Conservation (phyloP, 1,139 yeast genomes). For the Candida glucosophila region DNA sequence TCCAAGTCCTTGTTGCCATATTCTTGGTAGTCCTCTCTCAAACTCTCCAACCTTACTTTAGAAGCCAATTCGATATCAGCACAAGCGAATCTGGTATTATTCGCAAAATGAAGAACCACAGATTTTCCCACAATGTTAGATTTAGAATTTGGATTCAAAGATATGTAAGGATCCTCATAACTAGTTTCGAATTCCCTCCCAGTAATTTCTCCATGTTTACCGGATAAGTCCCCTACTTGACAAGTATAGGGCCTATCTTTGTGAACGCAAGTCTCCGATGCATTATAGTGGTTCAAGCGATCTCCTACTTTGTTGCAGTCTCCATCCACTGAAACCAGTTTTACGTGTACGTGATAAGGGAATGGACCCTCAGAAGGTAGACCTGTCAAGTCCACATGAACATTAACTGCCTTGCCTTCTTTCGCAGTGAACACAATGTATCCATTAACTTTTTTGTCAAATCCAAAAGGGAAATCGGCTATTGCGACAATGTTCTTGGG, state of each 20-base stretch:
- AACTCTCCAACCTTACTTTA: constrained; percentile 14
- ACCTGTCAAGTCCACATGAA: constrained; percentile 51
- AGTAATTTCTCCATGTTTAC: constrained; percentile 53
- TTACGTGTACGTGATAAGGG: constrained; percentile 48
- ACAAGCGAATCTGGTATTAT: constrained; percentile 47
- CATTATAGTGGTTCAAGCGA: constrained; percentile 48
- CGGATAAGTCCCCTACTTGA: constrained; percentile 56
- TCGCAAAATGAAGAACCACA: constrained; percentile 42
- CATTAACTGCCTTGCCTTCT: constrained; percentile 41
- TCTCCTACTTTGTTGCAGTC: constrained; percentile 41
- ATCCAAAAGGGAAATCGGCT: constrained; percentile 49
- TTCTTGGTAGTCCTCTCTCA: constrained; percentile 16
- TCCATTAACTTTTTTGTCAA: constrained; percentile 33
- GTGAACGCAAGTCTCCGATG: constrained; percentile 33
- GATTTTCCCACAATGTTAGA: constrained; percentile 46
- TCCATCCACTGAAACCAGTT: constrained; percentile 33
- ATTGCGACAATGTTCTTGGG: constrained; percentile 43
- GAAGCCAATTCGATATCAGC: constrained; percentile 40
- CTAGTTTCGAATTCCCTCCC: constrained; percentile 46
- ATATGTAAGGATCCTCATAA: constrained; percentile 45
- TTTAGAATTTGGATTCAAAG: constrained; percentile 38
- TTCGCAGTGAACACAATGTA: constrained; percentile 41
- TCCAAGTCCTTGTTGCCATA: constrained; percentile 12
- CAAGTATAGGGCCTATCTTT: constrained; percentile 45
- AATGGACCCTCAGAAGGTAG: constrained; percentile 50